Evolutionary conservation across 192 early-diverging fungal genomes (phyloP).

Genomic region (Coemansia biformis): DNA sequence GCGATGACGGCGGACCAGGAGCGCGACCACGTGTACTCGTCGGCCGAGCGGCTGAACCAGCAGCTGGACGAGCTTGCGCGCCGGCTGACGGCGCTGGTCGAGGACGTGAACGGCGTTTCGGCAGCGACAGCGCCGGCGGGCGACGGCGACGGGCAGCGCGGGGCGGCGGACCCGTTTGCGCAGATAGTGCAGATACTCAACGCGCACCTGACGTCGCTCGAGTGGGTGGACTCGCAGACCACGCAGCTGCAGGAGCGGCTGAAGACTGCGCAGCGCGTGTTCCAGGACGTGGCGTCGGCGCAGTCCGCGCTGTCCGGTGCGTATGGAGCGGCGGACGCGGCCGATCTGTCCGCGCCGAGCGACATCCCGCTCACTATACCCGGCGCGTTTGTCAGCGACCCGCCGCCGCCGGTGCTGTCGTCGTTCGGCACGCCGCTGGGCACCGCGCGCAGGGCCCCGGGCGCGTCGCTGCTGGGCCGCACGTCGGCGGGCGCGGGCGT

Average conservation of each 20-base stretch:
- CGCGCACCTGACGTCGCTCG: constrained; percentile 80
- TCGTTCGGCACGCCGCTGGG: constrained; percentile 33
- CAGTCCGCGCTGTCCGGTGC: constrained; percentile 19
- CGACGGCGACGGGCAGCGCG: constrained; percentile 20
- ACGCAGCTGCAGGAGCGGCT: constrained; percentile 38
- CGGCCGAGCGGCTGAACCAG: constrained; percentile 80
- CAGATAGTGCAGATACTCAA: constrained; percentile 90
- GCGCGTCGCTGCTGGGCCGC: constrained; percentile 1
- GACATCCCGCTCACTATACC: constrained; percentile 17
- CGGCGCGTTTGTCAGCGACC: constrained; percentile 30
- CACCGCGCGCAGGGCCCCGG: background rate
- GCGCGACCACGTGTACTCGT: constrained; percentile 75
- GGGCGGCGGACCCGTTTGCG: constrained; percentile 49
- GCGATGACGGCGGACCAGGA: constrained; percentile 71
- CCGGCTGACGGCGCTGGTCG: constrained; percentile 73
- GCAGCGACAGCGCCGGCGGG: constrained; percentile 6
- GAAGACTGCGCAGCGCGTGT: constrained; percentile 32
- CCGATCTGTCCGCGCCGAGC: background rate
- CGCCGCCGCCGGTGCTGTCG: constrained; percentile 25
- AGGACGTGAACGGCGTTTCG: constrained; percentile 72
- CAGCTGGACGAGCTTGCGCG: constrained; percentile 83
- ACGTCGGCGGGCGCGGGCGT: background rate
- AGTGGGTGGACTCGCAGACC: constrained; percentile 84
- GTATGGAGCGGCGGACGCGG: background rate
- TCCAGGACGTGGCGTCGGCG: constrained; percentile 32